Conservation (phyloP, 768 basidiomycete species). For the Mrakia blollopis region DNA sequence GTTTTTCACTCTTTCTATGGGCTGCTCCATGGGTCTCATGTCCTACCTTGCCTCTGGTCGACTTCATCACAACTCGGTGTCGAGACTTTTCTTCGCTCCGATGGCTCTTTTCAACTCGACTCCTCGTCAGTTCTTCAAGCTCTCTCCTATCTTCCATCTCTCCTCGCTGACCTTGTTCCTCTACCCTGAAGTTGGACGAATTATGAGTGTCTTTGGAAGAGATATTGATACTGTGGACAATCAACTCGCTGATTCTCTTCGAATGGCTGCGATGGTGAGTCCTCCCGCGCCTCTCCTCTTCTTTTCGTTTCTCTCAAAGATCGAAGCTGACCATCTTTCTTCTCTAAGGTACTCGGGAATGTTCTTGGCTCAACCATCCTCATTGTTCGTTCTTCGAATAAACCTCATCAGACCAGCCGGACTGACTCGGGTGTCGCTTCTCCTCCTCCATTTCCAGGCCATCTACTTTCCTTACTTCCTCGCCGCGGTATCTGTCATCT, state of each 20-base stretch:
- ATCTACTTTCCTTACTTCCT: conserved; percentile 76
- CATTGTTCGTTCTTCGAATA: conserved; percentile 44
- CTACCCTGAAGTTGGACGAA: conserved; percentile 42
- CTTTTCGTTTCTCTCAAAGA: not conserved
- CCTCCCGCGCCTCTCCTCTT: too few species aligned
- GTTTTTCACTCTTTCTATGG: conserved; percentile 5
- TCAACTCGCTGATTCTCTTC: conserved; percentile 41
- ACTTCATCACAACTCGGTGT: conserved; percentile 57
- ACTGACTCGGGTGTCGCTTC: not conserved
- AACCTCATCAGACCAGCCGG: too few species aligned
- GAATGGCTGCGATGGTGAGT: conserved; percentile 35
- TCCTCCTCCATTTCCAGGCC: conserved; percentile 11
- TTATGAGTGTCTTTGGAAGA: conserved; percentile 43
- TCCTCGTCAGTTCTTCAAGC: conserved; percentile 31
- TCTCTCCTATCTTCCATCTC: not conserved
- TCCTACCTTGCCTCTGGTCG: conserved; percentile 71
- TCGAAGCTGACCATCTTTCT: not conserved
- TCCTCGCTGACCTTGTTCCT: not conserved
- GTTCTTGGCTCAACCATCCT: conserved; percentile 63
- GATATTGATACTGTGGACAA: conserved; percentile 45
- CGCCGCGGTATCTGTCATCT: conserved; percentile 61
- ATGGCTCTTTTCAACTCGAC: conserved; percentile 82
- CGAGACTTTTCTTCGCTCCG: conserved; percentile 62
- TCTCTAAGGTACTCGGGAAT: conserved; percentile 60
- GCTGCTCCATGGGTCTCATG: conserved; percentile 55